Conservation (phyloP, 768 basidiomycete species). For the Leucosporidium scottii region DNA sequence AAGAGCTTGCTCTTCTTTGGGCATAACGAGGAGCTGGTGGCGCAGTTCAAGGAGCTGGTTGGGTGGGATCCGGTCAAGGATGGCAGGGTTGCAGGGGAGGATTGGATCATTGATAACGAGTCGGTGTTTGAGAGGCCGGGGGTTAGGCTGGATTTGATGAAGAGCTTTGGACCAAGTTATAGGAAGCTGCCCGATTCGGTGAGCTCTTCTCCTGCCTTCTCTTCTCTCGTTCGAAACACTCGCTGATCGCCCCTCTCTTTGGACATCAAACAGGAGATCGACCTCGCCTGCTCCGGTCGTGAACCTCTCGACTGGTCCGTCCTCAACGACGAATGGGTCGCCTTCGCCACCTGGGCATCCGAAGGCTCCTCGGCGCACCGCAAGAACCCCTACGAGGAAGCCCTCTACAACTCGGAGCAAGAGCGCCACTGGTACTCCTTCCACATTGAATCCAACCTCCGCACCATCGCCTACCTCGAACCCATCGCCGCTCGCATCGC, state of each 20-base stretch:
- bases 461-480: conserved; percentile 84
- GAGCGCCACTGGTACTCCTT: conserved; percentile 99
- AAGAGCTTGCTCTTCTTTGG: conserved; percentile 74
- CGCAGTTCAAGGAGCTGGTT: conserved; percentile 76
- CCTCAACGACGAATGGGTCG: conserved; percentile 82
- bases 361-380: conserved; percentile 90
- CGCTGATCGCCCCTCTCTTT: conserved; percentile 6
- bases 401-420: conserved; percentile 91
- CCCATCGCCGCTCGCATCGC: conserved; percentile 75
- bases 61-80: conserved; percentile 54
- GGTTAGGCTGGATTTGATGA: conserved; percentile 45
- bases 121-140: conserved; percentile 58
- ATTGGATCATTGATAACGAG: conserved; percentile 56
- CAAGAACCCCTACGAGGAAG: conserved; percentile 94
- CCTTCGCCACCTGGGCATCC: conserved; percentile 47
- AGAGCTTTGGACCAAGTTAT: conserved; percentile 80
- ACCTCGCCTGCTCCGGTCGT: conserved; percentile 85
- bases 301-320: conserved; percentile 92
- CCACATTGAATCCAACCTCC: conserved; percentile 76
- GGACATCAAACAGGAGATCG: conserved; percentile 58
- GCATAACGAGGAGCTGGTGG: conserved; percentile 54
- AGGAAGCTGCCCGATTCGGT: conserved; percentile 80
- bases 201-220: conserved; percentile 42
- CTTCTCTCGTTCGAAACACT: neutral
- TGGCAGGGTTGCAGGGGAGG: conserved; percentile 37